These are phyloP conservation scores for Lippia alba DNA, from an alignment of 305 asterid species.

Conservation along the genomic window DNA sequence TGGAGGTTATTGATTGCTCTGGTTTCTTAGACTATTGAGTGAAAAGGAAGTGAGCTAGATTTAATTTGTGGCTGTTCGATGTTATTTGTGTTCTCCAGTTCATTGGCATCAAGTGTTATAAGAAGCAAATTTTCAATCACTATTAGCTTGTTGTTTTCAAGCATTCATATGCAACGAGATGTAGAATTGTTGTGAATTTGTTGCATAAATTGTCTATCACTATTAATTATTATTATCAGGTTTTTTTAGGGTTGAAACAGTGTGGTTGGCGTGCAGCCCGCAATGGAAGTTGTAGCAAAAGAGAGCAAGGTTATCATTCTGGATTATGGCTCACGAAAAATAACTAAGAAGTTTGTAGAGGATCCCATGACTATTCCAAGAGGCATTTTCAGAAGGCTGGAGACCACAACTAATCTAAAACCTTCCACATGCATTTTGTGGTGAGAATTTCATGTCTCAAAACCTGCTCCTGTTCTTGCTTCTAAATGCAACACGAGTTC, in stretches of 20 bases:
- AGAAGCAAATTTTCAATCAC: conserved; percentile 32
- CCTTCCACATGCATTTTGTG: conserved; percentile 87
- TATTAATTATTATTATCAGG: neutral
- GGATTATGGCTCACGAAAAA: conserved; percentile 62
- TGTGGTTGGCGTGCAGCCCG: conserved; percentile 81
- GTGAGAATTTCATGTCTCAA: conserved; percentile 42
- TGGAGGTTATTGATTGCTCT: too few species aligned
- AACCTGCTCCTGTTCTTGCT: neutral
- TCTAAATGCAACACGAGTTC: neutral
- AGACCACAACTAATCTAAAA: conserved; percentile 62
- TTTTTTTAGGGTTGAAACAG: conserved; percentile 82
- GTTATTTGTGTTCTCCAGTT: too few species aligned
- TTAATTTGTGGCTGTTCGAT: too few species aligned
- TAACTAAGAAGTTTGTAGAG: conserved; percentile 52
- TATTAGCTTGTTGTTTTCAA: neutral
- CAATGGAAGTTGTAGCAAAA: conserved; percentile 76
- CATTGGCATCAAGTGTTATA: conserved; percentile 69
- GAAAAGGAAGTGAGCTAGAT: too few species aligned
- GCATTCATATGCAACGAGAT: neutral
- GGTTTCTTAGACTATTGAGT: too few species aligned
- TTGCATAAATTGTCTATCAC: neutral
- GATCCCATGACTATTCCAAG: conserved; percentile 81
- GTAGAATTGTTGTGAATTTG: neutral
- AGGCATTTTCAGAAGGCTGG: conserved; percentile 70
- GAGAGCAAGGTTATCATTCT: conserved; percentile 70